Evolutionary conservation across 805 yeast species (phyloP).

Genomic region (Starmerella cellae): DNA sequence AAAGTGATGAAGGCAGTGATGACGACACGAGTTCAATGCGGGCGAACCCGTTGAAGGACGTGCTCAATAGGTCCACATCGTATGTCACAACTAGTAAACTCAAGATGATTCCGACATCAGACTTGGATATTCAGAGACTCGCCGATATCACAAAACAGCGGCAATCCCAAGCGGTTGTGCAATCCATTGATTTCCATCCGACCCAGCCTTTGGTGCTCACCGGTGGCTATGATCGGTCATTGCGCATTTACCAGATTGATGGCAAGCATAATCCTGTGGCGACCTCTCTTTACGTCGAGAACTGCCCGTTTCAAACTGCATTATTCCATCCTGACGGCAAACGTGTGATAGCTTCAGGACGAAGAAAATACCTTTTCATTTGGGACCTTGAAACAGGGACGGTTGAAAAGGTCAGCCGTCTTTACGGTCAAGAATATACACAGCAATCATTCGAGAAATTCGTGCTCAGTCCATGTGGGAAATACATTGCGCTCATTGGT

Average conservation of each 20-base stretch:
- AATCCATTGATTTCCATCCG: slow-evolving; percentile 73
- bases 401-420: slow-evolving; percentile 71
- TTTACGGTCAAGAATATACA: slow-evolving; percentile 77
- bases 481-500: slow-evolving; percentile 62
- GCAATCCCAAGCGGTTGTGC: slow-evolving; percentile 68
- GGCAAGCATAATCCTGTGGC: slow-evolving; percentile 73
- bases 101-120: slow-evolving; percentile 51
- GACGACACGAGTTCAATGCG: not conserved
- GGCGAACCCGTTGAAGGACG: slow-evolving; percentile 26
- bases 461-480: slow-evolving; percentile 54
- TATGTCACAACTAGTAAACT: slow-evolving; percentile 24
- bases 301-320: slow-evolving; percentile 67
- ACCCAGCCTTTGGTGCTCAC: slow-evolving; percentile 69
- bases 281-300: slow-evolving; percentile 64
- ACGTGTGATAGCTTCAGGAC: slow-evolving; percentile 69
- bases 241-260: slow-evolving; percentile 79
- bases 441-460: slow-evolving; percentile 84
- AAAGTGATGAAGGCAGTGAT: slow-evolving; percentile 14
- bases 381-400: slow-evolving; percentile 72
- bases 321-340: slow-evolving; percentile 43
- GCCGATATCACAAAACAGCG: slow-evolving; percentile 72
- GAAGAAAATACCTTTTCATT: slow-evolving; percentile 81
- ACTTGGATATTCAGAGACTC: slow-evolving; percentile 63
- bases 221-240: slow-evolving; percentile 83
- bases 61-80: slow-evolving; percentile 24